Evolutionary conservation across 2,329 filamentous ascomycete species (phyloP).

Genomic region (Aschersonia sp.): DNA sequence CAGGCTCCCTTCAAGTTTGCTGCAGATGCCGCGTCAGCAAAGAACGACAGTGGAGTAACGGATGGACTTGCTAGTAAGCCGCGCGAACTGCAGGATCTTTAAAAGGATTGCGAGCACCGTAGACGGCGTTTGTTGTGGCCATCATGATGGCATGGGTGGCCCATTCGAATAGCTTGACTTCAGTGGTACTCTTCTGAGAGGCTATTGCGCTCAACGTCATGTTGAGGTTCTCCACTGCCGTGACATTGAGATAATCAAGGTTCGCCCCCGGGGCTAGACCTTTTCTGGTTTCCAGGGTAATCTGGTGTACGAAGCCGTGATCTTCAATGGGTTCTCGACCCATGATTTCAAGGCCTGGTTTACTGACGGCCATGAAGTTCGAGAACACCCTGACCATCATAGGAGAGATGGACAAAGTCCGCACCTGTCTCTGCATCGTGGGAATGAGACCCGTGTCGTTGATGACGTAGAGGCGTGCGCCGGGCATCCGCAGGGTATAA

Average conservation of each 20-base stretch:
- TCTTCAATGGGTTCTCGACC: neutral
- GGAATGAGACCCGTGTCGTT: neutral
- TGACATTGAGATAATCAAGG: neutral
- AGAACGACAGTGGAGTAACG: no score
- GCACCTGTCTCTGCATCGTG: neutral
- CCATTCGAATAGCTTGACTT: neutral
- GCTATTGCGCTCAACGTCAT: no score
- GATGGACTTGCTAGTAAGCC: neutral
- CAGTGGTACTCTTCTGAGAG: no score
- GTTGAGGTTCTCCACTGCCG: no score
- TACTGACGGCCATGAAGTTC: neutral
- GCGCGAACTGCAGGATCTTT: neutral
- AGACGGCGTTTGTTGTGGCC: neutral
- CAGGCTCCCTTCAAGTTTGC: no score
- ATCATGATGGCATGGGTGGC: neutral
- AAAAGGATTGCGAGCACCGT: neutral
- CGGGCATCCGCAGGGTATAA: neutral
- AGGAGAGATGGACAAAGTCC: neutral
- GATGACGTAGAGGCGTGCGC: neutral
- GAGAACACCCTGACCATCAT: neutral
- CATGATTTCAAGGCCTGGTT: neutral
- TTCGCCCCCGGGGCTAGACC: no score
- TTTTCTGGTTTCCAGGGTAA: neutral
- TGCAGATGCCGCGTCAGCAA: no score
- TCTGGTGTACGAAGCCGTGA: neutral